A percentile compares a stretch with the other conserved stretches of the same genome.
These are phyloP conservation scores for Lachnellula suecica DNA, from an alignment of 2,329 filamentous ascomycete genomes.

Conservation along the genomic window DNA sequence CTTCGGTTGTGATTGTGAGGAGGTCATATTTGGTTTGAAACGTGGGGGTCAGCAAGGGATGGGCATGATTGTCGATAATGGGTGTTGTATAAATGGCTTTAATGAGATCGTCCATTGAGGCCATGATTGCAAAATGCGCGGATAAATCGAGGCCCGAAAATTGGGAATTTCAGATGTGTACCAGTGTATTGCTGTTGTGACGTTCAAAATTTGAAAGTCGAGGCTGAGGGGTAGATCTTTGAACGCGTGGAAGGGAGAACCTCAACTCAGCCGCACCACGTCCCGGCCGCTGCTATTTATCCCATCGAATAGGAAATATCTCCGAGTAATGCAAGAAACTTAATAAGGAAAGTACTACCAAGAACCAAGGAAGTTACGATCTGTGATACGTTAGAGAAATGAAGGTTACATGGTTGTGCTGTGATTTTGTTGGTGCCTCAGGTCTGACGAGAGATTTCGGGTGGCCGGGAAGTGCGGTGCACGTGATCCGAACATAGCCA, in stretches of 20 bases:
- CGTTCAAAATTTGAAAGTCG: no score
- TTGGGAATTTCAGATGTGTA: not conserved
- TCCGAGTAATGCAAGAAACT: no score
- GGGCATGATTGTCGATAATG: slow-evolving; percentile 73
- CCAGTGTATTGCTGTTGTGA: not conserved
- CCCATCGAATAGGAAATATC: not conserved
- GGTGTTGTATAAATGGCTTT: slow-evolving; percentile 53
- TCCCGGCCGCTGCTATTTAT: not conserved
- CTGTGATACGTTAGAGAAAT: not conserved
- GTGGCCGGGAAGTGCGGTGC: not conserved
- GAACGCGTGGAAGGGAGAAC: not conserved
- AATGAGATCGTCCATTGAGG: slow-evolving; percentile 24
- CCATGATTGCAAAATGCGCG: not conserved
- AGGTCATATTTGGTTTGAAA: slow-evolving; percentile 48
- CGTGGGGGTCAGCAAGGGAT: slow-evolving; percentile 60
- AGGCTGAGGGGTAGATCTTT: no score
- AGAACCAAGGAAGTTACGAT: not conserved
- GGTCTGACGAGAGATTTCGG: not conserved
- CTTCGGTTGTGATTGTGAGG: slow-evolving; percentile 69
- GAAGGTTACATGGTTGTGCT: not conserved
- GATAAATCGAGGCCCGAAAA: not conserved
- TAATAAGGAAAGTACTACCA: not conserved
- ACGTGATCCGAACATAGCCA: not conserved
- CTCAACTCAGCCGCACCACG: not conserved
- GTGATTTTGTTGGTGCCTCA: not conserved